Base-by-base conservation (phyloP, 768 basidiomycete genomes). In the Suillus fuscotomentosus region DNA sequence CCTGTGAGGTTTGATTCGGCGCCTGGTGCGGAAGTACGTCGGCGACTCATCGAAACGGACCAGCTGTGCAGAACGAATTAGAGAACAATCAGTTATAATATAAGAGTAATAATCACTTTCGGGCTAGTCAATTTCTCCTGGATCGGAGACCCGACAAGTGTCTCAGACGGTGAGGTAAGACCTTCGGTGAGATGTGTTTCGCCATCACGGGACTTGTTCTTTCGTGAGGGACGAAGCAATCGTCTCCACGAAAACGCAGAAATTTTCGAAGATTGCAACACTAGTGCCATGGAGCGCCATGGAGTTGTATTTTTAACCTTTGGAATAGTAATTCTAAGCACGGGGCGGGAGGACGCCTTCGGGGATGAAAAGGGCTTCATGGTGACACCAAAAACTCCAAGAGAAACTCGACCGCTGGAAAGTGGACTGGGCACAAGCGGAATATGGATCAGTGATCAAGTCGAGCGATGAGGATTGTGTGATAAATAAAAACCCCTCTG, bases 41-140 rank as follows among this genome's bases (percentile, higher is more conserved):
- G 74, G 75, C 14, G 60, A 68, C 15, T 72, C 70, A 60, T 73
- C 34, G 15, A 75, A 75, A 61, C 75, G 74, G 56, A 75, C 74
- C 47, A 55, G 65, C 51, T 75, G 70, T 2, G 11, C 3, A 51
- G 22, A 55, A 10, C 7, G 17, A 27, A 17, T 43, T 9, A 31
- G n/a, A 2, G n/a, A 41, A 41, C 9, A 20, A 64, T 66, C 22
- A 15, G 10, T 15, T 34, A 24, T 60, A 14, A 36, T 24, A 0
- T 10, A 39, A 51, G 70, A 53, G 4, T 43, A 11, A 20, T 60
- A 17, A 22, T 20, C 11, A 76, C 74, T 69, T 75, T 73, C 34
- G 53, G 60, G 0, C 69, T 34, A 20, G 43, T 13, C 17, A 63
- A 65, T 3, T 67, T 67, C 5, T 59, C 60, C 38, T 62, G 67